Evolutionary conservation across 2,329 filamentous ascomycete genomes (phyloP), one percentile per base, ranked within the genome.

Genomic region (Zymoseptoria pseudotritici): DNA sequence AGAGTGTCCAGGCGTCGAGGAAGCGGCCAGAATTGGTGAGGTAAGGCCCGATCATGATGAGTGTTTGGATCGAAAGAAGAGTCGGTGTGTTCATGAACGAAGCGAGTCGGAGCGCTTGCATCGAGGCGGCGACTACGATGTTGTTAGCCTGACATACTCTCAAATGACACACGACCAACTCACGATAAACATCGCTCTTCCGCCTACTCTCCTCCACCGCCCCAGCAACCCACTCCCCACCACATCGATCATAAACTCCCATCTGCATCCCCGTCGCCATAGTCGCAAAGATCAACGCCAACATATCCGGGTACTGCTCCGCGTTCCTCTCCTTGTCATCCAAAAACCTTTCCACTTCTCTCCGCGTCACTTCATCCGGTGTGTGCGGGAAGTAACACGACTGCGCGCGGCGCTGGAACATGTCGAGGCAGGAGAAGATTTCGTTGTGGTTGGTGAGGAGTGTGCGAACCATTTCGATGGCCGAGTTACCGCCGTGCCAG

Each of bases 21-120:
- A 80, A 79, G 7, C 78, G 75, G 22, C 79, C 79, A 58, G 73
- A 78, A 62, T 81, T 80, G 8, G 77, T 80, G 0, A 81, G 67
- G 56, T 79, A 81, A 0, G 77, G 76, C 4, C 77, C 77, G 19
- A 80, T 75, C 75, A 80, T 78, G 26, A 80, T 71, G 24, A 80
- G 69, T 4, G 77, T 73, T 63, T 81, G 75, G 6, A 80, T 76
- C 5, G 71, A 73, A 2, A 78, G 69, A 0, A 81, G 67, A 2
- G 77, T 79, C 0, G 79, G 79, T 31, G 74, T 75, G 61, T 76
- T 78, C 73, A 79, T 76, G 66, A 78, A 81, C 0, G 78, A 79
- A 9, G 76, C 74, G 54, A 79, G 68, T 4, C 79, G 75, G 19
- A 81, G 69, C n/a, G 77, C 77, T 67, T 81, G 78, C 77, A 80